A percentile compares a stretch with the other conserved stretches of the same genome.
Conservation (phyloP, 805 yeast genomes). For the Lipomyces anomalus region DNA sequence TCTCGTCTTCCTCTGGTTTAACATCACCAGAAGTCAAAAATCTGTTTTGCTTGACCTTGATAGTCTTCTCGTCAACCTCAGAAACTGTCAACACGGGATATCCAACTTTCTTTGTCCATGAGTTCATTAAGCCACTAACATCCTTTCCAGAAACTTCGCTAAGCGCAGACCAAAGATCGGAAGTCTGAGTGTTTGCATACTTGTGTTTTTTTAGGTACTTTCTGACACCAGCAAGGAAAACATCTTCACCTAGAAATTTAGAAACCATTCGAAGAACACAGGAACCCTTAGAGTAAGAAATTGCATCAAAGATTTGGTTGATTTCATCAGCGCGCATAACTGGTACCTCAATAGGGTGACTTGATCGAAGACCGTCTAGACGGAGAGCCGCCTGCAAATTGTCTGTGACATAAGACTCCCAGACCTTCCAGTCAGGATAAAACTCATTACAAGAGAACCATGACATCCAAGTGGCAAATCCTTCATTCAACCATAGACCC, state of each 20-base stretch:
- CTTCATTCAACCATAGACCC: constrained; percentile 84
- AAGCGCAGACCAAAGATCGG: constrained; percentile 65
- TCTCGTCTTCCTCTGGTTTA: constrained; percentile 49
- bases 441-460: constrained; percentile 62
- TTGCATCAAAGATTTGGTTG: constrained; percentile 75
- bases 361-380: constrained; percentile 62
- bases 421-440: constrained; percentile 78
- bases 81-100: constrained; percentile 60
- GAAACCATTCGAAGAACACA: constrained; percentile 73
- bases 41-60: constrained; percentile 51
- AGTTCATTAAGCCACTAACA: constrained; percentile 52
- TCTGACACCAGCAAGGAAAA: constrained; percentile 68
- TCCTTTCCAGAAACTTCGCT: constrained; percentile 59
- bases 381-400: constrained; percentile 68
- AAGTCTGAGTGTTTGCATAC: constrained; percentile 67
- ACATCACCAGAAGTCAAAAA: constrained; percentile 61
- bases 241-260: constrained; percentile 59
- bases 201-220: constrained; percentile 56
- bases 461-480: constrained; percentile 85
- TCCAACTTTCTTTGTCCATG: constrained; percentile 72
- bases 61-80: constrained; percentile 31
- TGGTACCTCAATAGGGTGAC: constrained; percentile 80
- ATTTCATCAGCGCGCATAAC: constrained; percentile 74
- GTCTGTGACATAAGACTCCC: constrained; percentile 71
- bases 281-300: constrained; percentile 77